Conservation (phyloP, 2,329 filamentous ascomycete genomes). For the Neopestalotiopsis rosae region DNA sequence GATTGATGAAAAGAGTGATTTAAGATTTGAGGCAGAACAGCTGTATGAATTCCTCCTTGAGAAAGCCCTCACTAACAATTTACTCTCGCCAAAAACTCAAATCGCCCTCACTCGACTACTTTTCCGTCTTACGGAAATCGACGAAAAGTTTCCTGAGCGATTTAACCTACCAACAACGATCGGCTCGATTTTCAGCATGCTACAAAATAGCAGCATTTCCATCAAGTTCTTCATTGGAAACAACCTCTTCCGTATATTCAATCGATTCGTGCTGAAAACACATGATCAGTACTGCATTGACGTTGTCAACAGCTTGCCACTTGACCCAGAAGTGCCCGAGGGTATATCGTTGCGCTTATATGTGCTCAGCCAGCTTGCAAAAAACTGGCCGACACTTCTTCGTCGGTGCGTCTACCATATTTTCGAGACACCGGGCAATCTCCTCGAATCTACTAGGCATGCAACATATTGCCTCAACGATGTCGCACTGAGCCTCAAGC, state of each 20-base stretch:
- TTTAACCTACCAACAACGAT: constrained; percentile 64
- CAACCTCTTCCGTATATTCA: constrained; percentile 76
- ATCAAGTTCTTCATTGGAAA: constrained; percentile 80
- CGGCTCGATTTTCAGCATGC: constrained; percentile 76
- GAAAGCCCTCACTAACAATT: constrained; percentile 67
- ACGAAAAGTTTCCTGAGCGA: constrained; percentile 69
- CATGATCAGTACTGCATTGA: constrained; percentile 88
- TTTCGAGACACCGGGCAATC: constrained; percentile 84
- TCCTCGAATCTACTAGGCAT: constrained; percentile 69
- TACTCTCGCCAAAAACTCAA: constrained; percentile 73
- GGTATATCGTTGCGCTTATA: constrained; percentile 85
- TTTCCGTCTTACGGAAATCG: constrained; percentile 69
- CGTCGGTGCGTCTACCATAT: constrained; percentile 91
- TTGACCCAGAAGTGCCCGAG: constrained; percentile 72
- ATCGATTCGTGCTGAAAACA: constrained; percentile 78
- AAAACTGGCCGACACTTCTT: constrained; percentile 83
- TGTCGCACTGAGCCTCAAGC: constrained; percentile 68
- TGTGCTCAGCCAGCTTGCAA: constrained; percentile 77
- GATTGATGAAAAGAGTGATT: constrained; percentile 61
- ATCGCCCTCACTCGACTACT: constrained; percentile 72
- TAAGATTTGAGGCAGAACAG: constrained; percentile 73
- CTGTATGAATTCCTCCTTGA: constrained; percentile 81
- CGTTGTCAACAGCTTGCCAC: constrained; percentile 79
- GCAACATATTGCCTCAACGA: constrained; percentile 73
- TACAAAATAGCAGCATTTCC: constrained; percentile 68